Evolutionary conservation across 2,329 filamentous ascomycete genomes (phyloP).

Genomic region (Dactylellina haptotyla): DNA sequence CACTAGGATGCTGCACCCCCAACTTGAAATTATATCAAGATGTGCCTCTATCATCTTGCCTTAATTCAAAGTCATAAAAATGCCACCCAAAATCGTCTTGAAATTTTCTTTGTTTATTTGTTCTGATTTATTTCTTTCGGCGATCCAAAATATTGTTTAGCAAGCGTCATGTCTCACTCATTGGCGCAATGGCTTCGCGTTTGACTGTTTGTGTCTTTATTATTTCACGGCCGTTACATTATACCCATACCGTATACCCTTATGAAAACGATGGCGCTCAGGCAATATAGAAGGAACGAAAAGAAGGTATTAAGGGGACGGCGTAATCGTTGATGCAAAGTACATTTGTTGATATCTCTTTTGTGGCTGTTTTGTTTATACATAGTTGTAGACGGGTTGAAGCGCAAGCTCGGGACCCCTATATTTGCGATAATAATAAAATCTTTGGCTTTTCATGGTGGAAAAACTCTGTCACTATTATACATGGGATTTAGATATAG

Average conservation of each 20-base stretch:
- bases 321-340: neutral
- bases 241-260: conserved; percentile 21
- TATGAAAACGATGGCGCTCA: conserved; percentile 14
- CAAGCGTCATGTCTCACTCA: conserved; percentile 2
- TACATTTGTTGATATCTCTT: neutral
- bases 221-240: conserved; percentile 24
- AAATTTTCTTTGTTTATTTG: neutral
- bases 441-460: no score
- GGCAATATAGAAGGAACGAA: neutral
- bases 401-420: no score
- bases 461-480: no score
- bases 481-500: no score
- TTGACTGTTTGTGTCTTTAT: neutral
- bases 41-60: no score
- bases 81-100: no score
- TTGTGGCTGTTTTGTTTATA: no score
- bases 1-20: no score
- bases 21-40: no score
- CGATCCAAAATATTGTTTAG: neutral
- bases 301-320: neutral
- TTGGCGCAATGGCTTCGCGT: conserved; percentile 6
- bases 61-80: neutral
- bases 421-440: no score
- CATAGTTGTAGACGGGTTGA: no score
- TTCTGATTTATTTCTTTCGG: neutral